A percentile compares a stretch with the other conserved stretches of the same genome.
Conservation (phyloP, 2,329 filamentous ascomycete genomes). For the Zasmidium citrigriseum region DNA sequence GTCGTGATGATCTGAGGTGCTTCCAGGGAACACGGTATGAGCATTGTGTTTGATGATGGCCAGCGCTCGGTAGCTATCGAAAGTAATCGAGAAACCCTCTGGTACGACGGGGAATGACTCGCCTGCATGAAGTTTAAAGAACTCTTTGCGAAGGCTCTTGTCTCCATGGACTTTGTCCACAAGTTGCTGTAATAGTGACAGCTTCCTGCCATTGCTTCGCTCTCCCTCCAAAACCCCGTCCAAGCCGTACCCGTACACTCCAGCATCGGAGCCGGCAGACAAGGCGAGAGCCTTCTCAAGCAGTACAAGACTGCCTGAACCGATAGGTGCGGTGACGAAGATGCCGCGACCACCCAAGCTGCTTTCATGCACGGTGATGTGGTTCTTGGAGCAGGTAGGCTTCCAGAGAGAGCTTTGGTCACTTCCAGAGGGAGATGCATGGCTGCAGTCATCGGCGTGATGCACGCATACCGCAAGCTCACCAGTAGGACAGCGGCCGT, state of each 20-base stretch:
- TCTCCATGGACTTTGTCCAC: neutral
- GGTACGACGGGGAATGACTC: neutral
- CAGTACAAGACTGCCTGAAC: conserved; percentile 43
- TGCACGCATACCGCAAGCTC: conserved; percentile 9
- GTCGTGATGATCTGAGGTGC: conserved; percentile 14
- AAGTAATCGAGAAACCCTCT: neutral
- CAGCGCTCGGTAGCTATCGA: conserved; percentile 10
- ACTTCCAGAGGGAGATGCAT: neutral
- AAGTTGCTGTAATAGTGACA: conserved; percentile 9
- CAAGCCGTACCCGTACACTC: conserved; percentile 1
- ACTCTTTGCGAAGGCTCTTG: neutral
- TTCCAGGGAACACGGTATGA: conserved; percentile 13
- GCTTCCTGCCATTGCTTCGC: conserved; percentile 2
- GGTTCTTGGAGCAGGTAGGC: neutral
- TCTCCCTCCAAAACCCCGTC: conserved; percentile 1
- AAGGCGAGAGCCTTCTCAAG: conserved; percentile 33
- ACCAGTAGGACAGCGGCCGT: neutral
- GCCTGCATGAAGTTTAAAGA: conserved; percentile 6
- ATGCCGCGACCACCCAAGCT: conserved; percentile 42
- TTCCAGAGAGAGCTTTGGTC: neutral
- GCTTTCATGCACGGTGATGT: conserved; percentile 3
- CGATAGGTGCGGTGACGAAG: conserved; percentile 42
- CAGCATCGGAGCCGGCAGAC: neutral
- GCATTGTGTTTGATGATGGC: conserved; percentile 15
- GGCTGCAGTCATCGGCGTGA: conserved; percentile 11